These are phyloP conservation scores for Diaporthe vexans DNA, from an alignment of 2,329 filamentous ascomycete species.

Conservation along the genomic window DNA sequence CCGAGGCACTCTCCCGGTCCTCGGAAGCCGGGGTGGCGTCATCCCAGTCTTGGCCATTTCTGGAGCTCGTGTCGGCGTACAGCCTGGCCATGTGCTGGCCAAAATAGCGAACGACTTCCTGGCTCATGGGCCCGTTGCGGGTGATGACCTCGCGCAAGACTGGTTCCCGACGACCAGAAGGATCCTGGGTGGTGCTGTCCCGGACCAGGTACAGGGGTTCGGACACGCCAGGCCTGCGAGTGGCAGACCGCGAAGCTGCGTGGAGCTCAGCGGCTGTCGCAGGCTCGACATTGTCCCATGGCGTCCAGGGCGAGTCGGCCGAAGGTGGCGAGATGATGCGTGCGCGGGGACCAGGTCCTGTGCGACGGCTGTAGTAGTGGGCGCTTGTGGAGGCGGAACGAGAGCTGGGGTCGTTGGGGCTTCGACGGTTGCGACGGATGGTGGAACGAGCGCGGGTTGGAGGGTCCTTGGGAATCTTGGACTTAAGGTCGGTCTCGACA, in stretches of 20 bases:
- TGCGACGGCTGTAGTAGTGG: slow-evolving; percentile 32
- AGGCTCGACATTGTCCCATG: slow-evolving; percentile 35
- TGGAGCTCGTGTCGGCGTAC: slow-evolving; percentile 38
- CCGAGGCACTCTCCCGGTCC: neutral
- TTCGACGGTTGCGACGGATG: slow-evolving; percentile 45
- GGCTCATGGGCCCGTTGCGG: slow-evolving; percentile 38
- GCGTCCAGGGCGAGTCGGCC: slow-evolving; percentile 26
- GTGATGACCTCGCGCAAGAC: slow-evolving; percentile 36
- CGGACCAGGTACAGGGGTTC: slow-evolving; percentile 13
- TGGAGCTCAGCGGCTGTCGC: neutral
- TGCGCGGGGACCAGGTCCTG: slow-evolving; percentile 12
- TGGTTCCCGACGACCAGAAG: slow-evolving; percentile 23
- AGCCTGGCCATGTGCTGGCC: slow-evolving; percentile 41
- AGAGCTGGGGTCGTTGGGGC: slow-evolving; percentile 15
- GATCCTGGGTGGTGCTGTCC: slow-evolving; percentile 31
- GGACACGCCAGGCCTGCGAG: slow-evolving; percentile 14
- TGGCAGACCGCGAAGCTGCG: slow-evolving; percentile 19
- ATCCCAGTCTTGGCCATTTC: slow-evolving; percentile 22
- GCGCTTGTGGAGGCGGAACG: slow-evolving; percentile 23
- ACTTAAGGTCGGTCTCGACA: slow-evolving; percentile 50
- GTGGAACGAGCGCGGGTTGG: slow-evolving; percentile 47
- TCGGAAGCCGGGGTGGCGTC: slow-evolving; percentile 4
- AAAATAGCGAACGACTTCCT: slow-evolving; percentile 38
- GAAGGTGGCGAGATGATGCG: slow-evolving; percentile 28
- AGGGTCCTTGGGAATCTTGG: slow-evolving; percentile 46